phyloP scores from a whole-genome alignment of 2,329 filamentous ascomycete genomes.

The Exophiala xenobiotica region DNA sequence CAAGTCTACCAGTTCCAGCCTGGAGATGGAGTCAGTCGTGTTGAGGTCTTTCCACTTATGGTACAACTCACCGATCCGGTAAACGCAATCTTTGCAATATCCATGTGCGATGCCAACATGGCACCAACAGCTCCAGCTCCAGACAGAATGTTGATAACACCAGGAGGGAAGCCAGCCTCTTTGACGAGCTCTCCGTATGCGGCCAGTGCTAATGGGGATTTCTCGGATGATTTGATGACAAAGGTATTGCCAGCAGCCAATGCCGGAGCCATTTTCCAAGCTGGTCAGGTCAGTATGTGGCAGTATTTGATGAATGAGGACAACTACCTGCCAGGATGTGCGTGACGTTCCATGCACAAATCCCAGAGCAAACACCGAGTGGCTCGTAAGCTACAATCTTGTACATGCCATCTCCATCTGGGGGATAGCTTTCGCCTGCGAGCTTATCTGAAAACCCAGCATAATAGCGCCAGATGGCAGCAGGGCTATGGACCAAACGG shows the following conservation, averaged over 20 bases:
- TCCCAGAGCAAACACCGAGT: conserved; percentile 75
- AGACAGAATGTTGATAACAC: conserved; percentile 74
- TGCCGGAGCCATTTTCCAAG: conserved; percentile 54
- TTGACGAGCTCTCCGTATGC: conserved; percentile 66
- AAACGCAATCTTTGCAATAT: conserved; percentile 74
- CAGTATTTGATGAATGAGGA: too few relatives aligned
- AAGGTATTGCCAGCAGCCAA: conserved; percentile 58
- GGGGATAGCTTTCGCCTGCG: conserved; percentile 79
- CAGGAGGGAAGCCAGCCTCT: conserved; percentile 73
- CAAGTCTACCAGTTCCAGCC: conserved; percentile 34
- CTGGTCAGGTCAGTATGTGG: too few relatives aligned
- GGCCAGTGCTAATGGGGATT: conserved; percentile 56
- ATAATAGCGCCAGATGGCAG: conserved; percentile 77
- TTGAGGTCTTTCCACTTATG: too few relatives aligned
- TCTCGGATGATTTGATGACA: conserved; percentile 58
- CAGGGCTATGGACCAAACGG: conserved; percentile 60
- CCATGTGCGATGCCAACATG: conserved; percentile 64
- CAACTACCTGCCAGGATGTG: too few relatives aligned
- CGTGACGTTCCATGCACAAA: conserved; percentile 86
- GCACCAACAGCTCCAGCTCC: conserved; percentile 68
- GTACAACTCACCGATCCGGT: conserved; percentile 71
- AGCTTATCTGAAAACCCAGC: conserved; percentile 93
- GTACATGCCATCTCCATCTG: conserved; percentile 75
- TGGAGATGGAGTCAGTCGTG: too few relatives aligned
- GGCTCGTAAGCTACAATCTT: conserved; percentile 61